These are phyloP conservation scores for Centrapalus pauciflorus DNA, from an alignment of 129 eudicot species.

Conservation along the genomic window DNA sequence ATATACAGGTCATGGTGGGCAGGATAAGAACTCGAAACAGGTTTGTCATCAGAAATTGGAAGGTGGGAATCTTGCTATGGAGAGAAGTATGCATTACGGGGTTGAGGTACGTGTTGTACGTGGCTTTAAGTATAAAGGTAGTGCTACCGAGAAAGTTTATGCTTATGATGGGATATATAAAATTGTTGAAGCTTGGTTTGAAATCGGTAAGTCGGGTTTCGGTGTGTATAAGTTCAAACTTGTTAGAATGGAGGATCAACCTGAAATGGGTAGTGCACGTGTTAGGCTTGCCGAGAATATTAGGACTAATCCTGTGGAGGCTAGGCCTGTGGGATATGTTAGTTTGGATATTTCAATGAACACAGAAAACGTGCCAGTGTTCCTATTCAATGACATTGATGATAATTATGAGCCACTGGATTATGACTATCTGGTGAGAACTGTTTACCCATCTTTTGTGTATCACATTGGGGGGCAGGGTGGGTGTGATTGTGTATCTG, in stretches of 20 bases:
- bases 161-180: slow-evolving; percentile 76
- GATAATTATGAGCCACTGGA: slow-evolving; percentile 45
- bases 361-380: slow-evolving; percentile 53
- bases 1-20: slow-evolving; percentile 83
- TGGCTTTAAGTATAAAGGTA: slow-evolving; percentile 58
- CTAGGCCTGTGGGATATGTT: slow-evolving; percentile 52
- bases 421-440: slow-evolving; percentile 43
- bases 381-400: slow-evolving; percentile 59
- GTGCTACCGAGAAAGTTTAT: slow-evolving; percentile 54
- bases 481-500: slow-evolving; percentile 57
- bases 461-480: slow-evolving; percentile 15
- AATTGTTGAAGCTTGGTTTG: slow-evolving; percentile 42
- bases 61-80: slow-evolving; percentile 65
- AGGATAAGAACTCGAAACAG: slow-evolving; percentile 46
- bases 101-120: slow-evolving; percentile 74
- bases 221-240: slow-evolving; percentile 69
- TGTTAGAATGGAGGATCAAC: slow-evolving; percentile 53
- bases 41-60: slow-evolving; percentile 55
- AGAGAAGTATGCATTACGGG: slow-evolving; percentile 66
- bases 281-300: slow-evolving; percentile 49
- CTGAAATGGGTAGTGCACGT: slow-evolving; percentile 55
- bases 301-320: slow-evolving; percentile 38
- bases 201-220: slow-evolving; percentile 63
- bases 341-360: slow-evolving; percentile 50
- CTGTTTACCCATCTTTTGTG: slow-evolving; percentile 55